Conservation (phyloP, 1,284 basidiomycete genomes). For the Austroboletus novae-zelandiae region DNA sequence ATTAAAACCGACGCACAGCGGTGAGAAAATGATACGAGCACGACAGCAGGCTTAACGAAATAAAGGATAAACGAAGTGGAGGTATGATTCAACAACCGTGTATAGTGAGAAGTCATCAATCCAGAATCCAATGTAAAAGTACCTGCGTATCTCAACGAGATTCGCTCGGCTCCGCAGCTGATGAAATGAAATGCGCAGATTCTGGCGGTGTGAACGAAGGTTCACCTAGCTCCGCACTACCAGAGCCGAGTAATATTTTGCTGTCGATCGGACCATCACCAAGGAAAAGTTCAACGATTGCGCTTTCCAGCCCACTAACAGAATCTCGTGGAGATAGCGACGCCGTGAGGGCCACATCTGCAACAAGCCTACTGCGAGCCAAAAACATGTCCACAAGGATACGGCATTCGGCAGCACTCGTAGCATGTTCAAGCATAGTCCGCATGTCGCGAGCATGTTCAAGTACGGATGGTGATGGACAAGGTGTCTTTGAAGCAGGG, state of each 20-base stretch:
- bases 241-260: not conserved
- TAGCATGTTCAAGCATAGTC: conserved; percentile 65
- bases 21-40: conserved; percentile 13
- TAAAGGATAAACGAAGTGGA: conserved; percentile 17
- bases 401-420: conserved; percentile 78
- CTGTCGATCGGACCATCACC: conserved; percentile 31
- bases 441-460: conserved; percentile 65
- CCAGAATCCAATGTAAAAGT: conserved; percentile 3
- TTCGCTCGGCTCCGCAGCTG: conserved; percentile 5
- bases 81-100: conserved; percentile 13
- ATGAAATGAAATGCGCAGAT: not conserved
- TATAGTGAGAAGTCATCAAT: conserved; percentile 6
- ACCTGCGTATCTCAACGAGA: conserved; percentile 14
- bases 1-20: conserved; percentile 14
- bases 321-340: conserved; percentile 9
- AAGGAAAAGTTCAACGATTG: conserved; percentile 52
- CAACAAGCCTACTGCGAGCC: conserved; percentile 47
- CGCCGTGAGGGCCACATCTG: conserved; percentile 17
- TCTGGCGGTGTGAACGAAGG: not conserved
- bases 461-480: conserved; percentile 19
- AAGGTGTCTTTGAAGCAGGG: conserved; percentile 2
- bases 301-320: conserved; percentile 29
- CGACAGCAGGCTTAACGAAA: conserved; percentile 8
- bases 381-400: conserved; percentile 81
- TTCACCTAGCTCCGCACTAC: conserved; percentile 3